These are phyloP conservation scores for Epichloe scottii DNA, from an alignment of 2,329 filamentous ascomycete species.

Conservation along the genomic window DNA sequence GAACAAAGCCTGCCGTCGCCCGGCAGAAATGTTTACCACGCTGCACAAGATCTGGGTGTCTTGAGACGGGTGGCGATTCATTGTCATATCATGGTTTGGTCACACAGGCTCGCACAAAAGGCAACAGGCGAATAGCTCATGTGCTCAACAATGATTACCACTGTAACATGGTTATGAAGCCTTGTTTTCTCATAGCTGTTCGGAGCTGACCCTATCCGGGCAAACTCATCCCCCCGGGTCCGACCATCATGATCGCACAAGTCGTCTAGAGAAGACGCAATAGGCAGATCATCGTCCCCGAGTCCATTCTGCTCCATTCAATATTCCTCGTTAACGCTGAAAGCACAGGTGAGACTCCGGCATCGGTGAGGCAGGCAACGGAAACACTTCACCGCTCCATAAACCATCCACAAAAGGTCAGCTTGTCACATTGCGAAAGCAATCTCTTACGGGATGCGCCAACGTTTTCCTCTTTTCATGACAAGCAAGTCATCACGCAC, in stretches of 20 bases:
- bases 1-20: background rate
- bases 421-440: no score
- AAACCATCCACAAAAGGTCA: no score
- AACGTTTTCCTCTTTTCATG: background rate
- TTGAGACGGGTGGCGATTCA: background rate
- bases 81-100: background rate
- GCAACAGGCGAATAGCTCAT: background rate
- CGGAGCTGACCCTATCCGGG: background rate
- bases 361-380: background rate
- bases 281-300: no score
- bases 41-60: background rate
- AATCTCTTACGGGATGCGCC: no score
- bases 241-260: no score
- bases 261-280: no score
- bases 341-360: background rate
- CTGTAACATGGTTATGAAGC: background rate
- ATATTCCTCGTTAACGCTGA: background rate
- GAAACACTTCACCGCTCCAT: background rate
- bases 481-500: background rate
- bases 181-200: background rate
- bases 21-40: background rate
- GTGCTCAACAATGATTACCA: background rate
- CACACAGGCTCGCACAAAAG: background rate
- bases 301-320: background rate
- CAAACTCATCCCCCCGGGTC: no score